Conservation (phyloP, 2,329 filamentous ascomycete genomes). For the Fusarium stilboides region DNA sequence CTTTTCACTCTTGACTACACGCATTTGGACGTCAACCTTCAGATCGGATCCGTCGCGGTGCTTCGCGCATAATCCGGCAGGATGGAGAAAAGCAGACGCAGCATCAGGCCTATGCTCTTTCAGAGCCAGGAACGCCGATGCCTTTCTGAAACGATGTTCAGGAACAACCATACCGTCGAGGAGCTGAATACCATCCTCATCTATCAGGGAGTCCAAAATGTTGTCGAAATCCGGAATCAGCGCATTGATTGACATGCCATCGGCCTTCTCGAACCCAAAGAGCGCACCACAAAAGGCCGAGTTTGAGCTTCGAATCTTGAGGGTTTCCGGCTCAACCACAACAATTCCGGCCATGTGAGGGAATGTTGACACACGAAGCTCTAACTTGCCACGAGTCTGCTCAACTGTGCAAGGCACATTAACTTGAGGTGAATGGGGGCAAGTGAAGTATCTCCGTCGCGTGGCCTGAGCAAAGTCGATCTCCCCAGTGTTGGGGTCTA, state of each 20-base stretch:
- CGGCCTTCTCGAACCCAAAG: constrained; percentile 88
- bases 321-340: constrained; percentile 83
- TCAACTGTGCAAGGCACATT: constrained; percentile 89
- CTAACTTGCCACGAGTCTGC: constrained; percentile 76
- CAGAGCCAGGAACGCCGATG: constrained; percentile 85
- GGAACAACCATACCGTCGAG: constrained; percentile 97
- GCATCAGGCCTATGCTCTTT: constrained; percentile 87
- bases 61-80: constrained; percentile 85
- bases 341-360: constrained; percentile 98
- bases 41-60: constrained; percentile 94
- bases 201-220: constrained; percentile 83
- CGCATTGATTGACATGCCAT: constrained; percentile 83
- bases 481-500: constrained; percentile 77
- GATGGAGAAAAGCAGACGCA: constrained; percentile 83
- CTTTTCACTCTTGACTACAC: constrained; percentile 92
- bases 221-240: constrained; percentile 91
- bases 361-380: constrained; percentile 91
- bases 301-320: constrained; percentile 92
- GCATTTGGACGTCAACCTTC: constrained; percentile 96
- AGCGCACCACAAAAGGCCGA: constrained; percentile 93
- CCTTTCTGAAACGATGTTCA: constrained; percentile 94
- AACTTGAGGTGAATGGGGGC: constrained; percentile 80
- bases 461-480: constrained; percentile 84
- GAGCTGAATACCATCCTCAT: constrained; percentile 87
- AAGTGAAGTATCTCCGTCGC: constrained; percentile 85